phyloP scores from a whole-genome alignment of 73 alveolate genomes.

The Breviolum minutum region DNA sequence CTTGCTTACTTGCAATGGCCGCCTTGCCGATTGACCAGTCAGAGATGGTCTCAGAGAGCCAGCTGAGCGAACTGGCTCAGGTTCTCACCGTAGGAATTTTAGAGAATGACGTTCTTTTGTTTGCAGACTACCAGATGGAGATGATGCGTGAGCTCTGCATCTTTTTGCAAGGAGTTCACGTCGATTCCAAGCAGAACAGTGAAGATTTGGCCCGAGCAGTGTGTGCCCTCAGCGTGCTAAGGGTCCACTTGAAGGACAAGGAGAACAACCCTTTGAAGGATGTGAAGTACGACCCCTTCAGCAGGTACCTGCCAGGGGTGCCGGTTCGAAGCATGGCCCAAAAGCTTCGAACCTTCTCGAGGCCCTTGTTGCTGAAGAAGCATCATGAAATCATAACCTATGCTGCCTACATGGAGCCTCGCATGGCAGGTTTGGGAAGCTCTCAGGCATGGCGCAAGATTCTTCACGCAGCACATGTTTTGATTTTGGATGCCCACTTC shows the following conservation, averaged over 20 bases:
- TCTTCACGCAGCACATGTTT: not conserved
- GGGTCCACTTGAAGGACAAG: not conserved
- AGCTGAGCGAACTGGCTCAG: not conserved
- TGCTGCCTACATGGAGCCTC: not conserved
- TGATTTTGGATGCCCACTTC: not conserved
- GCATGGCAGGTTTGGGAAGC: not conserved
- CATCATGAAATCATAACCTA: not conserved
- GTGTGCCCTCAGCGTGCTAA: not conserved
- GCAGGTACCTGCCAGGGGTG: not conserved
- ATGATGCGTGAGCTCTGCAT: not conserved
- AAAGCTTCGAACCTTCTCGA: not conserved
- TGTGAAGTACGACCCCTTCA: not conserved
- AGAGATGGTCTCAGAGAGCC: no score
- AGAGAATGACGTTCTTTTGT: not conserved
- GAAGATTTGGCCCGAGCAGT: not conserved
- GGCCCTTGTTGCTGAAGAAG: not conserved
- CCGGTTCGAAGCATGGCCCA: not conserved
- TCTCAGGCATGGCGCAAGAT: not conserved
- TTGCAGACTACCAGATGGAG: not conserved
- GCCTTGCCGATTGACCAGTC: no score
- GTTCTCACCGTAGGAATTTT: not conserved
- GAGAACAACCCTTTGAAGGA: not conserved
- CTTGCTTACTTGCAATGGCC: no score
- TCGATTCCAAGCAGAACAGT: not conserved
- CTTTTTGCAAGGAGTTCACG: not conserved